phyloP scores from a whole-genome alignment of 2,329 filamentous ascomycete genomes.

The Aspergillus sclerotialis region DNA sequence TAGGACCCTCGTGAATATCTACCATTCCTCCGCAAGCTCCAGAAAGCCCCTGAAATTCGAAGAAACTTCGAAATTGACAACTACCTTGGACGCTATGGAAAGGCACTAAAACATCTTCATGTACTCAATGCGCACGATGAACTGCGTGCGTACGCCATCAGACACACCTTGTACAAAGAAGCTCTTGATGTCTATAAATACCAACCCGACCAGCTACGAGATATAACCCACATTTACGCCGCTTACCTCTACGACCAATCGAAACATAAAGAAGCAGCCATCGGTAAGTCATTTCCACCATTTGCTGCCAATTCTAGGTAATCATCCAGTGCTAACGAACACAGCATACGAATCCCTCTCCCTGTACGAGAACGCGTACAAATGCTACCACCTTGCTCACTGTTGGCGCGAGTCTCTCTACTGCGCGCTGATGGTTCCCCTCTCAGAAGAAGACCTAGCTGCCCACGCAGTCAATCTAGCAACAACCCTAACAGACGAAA shows the following conservation, averaged over 20 bases:
- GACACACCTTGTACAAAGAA: slow-evolving; percentile 70
- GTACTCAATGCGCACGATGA: slow-evolving; percentile 69
- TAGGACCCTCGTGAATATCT: slow-evolving; percentile 86
- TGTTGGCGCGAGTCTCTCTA: slow-evolving; percentile 90
- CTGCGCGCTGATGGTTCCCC: slow-evolving; percentile 62
- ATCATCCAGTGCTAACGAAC: slow-evolving; percentile 5
- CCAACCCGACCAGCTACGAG: slow-evolving; percentile 57
- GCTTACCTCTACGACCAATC: slow-evolving; percentile 67
- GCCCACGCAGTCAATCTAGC: slow-evolving; percentile 68
- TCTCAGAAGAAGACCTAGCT: slow-evolving; percentile 53
- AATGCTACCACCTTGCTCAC: slow-evolving; percentile 76
- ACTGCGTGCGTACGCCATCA: slow-evolving; percentile 67
- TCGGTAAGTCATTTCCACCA: slow-evolving; percentile 40
- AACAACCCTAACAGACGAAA: slow-evolving; percentile 67
- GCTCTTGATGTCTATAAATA: slow-evolving; percentile 81
- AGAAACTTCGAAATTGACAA: slow-evolving; percentile 83
- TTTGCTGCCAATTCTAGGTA: not conserved
- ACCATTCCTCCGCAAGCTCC: slow-evolving; percentile 83
- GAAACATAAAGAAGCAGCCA: slow-evolving; percentile 75
- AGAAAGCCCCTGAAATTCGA: slow-evolving; percentile 63
- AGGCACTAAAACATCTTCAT: slow-evolving; percentile 72
- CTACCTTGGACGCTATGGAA: slow-evolving; percentile 66
- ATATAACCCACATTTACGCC: slow-evolving; percentile 73
- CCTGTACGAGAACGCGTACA: slow-evolving; percentile 66
- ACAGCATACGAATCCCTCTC: slow-evolving; percentile 74